Base-by-base conservation (phyloP, 805 yeast genomes). In the Candida quercuum region DNA sequence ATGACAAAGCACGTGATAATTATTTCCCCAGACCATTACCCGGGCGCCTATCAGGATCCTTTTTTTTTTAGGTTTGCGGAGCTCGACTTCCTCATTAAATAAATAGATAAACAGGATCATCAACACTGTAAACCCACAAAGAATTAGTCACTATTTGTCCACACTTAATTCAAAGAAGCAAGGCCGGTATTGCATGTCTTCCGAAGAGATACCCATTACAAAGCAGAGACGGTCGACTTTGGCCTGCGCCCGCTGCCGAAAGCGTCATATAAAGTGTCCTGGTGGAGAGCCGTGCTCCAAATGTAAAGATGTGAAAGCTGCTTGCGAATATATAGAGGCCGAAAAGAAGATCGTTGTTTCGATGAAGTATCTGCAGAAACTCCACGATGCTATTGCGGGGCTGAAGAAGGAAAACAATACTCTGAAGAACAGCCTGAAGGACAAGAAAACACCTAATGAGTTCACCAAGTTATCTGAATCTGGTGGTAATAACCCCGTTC, bases 221-320 rank as follows among this genome's bases (percentile, higher is more conserved):
- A 49, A 45, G 42, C 54, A 49, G 42, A 51, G 47, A 35, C 40
- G 56, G 26, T 46, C 50, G 3, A 21, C 41, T 6, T 33, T 51
- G 10, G 56, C 56, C 4, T 83, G 91, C 55, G 72, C 74, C 3
- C 61, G 86, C 32, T 84, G 93, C 53, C 66, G 91, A 23, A 71
- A 75, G 33, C 67, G 87, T 37, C 93, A 84, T 57, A 76, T 81
- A 30, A 74, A 82, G 44, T 84, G 93, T 52, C 86, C 86, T 12
- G 88, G 88, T 2, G 86, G 86, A 1, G 74, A 78, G 33, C 87
- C 88, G 0, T 84, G 93, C 54, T 57, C 64, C 35, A 78, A 78
- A 49, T 84, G 93, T 53, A 59, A 57, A 12, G 54, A 67, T 34
- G 74, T 81, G 13, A 70, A 67, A 34, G 63, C 76, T 4, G 66